These are phyloP conservation scores for Pichia sorboxylosa DNA, from an alignment of 1,139 yeast genomes.

Conservation along the genomic window DNA sequence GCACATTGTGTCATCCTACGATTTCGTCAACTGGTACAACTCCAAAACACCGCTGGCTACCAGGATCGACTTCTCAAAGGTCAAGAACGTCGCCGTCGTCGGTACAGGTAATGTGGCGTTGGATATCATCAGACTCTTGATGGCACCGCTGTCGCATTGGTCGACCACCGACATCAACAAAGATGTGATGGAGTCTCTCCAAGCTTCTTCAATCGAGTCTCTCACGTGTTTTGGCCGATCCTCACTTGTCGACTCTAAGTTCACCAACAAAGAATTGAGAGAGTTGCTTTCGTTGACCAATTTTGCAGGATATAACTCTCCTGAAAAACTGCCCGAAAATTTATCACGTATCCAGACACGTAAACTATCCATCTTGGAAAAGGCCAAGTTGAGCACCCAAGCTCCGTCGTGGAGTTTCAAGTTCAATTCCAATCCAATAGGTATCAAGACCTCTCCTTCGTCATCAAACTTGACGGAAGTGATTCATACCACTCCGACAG, in stretches of 20 bases:
- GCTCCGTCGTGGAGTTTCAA: conserved; percentile 52
- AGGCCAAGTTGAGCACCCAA: conserved; percentile 24
- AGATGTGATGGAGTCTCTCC: conserved; percentile 45
- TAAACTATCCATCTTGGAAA: conserved; percentile 50
- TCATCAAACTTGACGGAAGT: conserved; percentile 33
- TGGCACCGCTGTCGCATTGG: conserved; percentile 48
- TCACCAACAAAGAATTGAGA: conserved; percentile 84
- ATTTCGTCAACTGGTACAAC: conserved; percentile 94
- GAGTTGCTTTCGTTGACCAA: conserved; percentile 59
- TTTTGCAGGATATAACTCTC: conserved; percentile 31
- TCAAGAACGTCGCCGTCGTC: conserved; percentile 62
- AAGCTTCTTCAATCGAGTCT: conserved; percentile 40
- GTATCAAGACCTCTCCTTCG: conserved; percentile 31
- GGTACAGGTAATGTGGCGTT: conserved; percentile 98
- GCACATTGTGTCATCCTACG: conserved; percentile 75
- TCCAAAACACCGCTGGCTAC: conserved; percentile 56
- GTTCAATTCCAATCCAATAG: conserved; percentile 57
- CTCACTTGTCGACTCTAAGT: conserved; percentile 75
- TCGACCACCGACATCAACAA: conserved; percentile 60
- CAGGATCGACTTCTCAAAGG: too few species aligned
- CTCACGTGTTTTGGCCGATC: conserved; percentile 77
- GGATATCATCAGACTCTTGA: conserved; percentile 73
- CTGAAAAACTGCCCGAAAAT: conserved; percentile 26
- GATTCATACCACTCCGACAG: conserved; percentile 33
- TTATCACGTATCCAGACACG: conserved; percentile 62